Percentiles rank a stretch among this genome's conserved stretches.
Evolutionary conservation across 2,329 filamentous ascomycete genomes (phyloP).

Genomic region (Xylariaceae sp.): DNA sequence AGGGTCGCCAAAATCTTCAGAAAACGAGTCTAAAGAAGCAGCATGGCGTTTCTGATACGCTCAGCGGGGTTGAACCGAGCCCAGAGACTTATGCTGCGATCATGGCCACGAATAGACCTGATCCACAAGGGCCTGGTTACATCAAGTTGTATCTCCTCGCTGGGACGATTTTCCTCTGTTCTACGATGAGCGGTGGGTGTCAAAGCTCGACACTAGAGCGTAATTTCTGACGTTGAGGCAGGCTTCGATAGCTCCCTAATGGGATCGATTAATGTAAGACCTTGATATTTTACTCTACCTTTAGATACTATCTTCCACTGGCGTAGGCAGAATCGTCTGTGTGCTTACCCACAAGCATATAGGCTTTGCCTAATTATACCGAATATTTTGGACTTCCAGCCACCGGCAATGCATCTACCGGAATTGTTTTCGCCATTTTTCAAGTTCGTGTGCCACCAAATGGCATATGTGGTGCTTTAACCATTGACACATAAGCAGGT

Average conservation of each 20-base stretch:
- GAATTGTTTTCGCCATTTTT: conserved; percentile 52
- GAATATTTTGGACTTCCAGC: conserved; percentile 46
- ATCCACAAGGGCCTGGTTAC: conserved; percentile 40
- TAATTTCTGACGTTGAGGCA: conserved; percentile 23
- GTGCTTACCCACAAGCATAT: not conserved
- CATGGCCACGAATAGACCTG: conserved; percentile 41
- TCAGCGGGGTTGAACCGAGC: conserved; percentile 24
- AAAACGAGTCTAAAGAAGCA: conserved; percentile 1
- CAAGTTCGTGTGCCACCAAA: conserved; percentile 30
- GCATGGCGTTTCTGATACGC: not conserved
- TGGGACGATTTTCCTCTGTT: conserved; percentile 42
- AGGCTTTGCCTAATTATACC: conserved; percentile 47
- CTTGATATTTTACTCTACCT: not conserved
- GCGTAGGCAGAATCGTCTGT: not conserved
- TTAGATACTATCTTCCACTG: not conserved
- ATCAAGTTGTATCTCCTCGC: conserved; percentile 41
- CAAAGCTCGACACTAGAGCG: not conserved
- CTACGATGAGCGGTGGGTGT: conserved; percentile 48
- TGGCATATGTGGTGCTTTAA: not conserved
- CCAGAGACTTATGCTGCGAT: conserved; percentile 41
- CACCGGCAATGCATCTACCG: conserved; percentile 47
- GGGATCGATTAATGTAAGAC: conserved; percentile 49
- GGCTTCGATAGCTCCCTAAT: conserved; percentile 51
- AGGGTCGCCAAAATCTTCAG: not conserved
- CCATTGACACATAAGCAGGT: conserved; percentile 36